Conservation (phyloP, 2,329 filamentous ascomycete genomes). For the Fusarium sp. region DNA sequence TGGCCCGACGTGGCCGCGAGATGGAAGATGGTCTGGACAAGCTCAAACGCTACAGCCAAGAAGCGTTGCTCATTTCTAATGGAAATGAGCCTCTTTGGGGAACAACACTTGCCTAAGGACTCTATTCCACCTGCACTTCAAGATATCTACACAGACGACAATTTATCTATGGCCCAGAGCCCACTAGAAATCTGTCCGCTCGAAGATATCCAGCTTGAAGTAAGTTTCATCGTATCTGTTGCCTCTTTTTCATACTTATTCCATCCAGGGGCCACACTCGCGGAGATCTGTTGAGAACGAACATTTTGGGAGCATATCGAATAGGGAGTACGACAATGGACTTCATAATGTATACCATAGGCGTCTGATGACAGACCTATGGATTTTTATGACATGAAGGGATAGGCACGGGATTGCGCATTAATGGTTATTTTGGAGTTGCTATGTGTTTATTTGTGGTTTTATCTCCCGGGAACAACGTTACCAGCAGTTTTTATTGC, state of each 20-base stretch:
- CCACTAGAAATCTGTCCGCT: not conserved
- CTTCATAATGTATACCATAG: not conserved
- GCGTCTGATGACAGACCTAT: not conserved
- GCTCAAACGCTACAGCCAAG: not conserved
- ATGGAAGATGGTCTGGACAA: conserved; percentile 23
- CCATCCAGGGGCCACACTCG: not conserved
- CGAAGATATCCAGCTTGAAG: not conserved
- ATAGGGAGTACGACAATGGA: not conserved
- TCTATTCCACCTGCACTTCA: not conserved
- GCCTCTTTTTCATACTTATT: not conserved
- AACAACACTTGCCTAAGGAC: not conserved
- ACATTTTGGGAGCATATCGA: not conserved
- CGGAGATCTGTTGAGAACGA: not conserved
- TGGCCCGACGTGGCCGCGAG: not conserved
- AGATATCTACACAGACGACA: not conserved
- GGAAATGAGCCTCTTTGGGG: not conserved
- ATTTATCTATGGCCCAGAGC: not conserved
- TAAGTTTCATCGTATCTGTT: not conserved
- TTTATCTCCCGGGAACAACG: not conserved
- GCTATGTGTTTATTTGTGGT: not conserved
- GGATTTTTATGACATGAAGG: not conserved
- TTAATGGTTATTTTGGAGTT: not conserved
- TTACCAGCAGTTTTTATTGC: not conserved
- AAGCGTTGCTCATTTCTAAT: not conserved
- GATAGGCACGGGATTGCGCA: not conserved